These are phyloP conservation scores for Polygonum maritimum DNA, from an alignment of 148 eudicot species.

Conservation along the genomic window DNA sequence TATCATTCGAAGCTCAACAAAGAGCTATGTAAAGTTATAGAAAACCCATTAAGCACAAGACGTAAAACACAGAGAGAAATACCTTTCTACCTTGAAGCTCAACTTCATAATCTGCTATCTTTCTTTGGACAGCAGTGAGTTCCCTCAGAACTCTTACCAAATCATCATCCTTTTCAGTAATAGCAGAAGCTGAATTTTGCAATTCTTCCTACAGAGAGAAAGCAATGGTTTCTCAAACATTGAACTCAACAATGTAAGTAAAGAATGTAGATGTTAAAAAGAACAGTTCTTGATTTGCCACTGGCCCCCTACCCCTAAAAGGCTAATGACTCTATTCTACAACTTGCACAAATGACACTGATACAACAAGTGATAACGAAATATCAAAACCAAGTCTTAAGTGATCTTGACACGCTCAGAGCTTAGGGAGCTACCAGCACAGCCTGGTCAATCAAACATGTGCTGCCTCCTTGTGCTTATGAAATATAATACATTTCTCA, in stretches of 20 bases:
- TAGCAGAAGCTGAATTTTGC: conserved; percentile 37
- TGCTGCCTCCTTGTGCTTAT: not conserved
- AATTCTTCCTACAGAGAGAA: conserved; percentile 52
- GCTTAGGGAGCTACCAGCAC: not conserved
- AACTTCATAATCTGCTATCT: no score
- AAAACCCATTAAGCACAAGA: no score
- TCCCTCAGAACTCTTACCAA: conserved; percentile 78
- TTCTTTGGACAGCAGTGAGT: no score
- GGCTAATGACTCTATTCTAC: not conserved
- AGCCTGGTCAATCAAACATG: not conserved
- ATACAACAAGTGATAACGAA: not conserved
- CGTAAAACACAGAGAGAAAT: no score
- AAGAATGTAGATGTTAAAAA: not conserved
- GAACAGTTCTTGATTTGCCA: not conserved
- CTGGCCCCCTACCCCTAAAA: not conserved
- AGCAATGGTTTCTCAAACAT: not conserved
- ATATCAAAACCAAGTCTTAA: not conserved
- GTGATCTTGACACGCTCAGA: not conserved
- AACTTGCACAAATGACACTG: not conserved
- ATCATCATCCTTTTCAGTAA: conserved; percentile 75
- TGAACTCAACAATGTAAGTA: not conserved
- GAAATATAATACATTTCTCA: not conserved
- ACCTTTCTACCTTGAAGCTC: no score
- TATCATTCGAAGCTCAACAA: no score
- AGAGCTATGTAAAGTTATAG: no score